These are phyloP conservation scores for Fusarium oligoseptatum DNA, from an alignment of 2,329 filamentous ascomycete species.

Conservation along the genomic window DNA sequence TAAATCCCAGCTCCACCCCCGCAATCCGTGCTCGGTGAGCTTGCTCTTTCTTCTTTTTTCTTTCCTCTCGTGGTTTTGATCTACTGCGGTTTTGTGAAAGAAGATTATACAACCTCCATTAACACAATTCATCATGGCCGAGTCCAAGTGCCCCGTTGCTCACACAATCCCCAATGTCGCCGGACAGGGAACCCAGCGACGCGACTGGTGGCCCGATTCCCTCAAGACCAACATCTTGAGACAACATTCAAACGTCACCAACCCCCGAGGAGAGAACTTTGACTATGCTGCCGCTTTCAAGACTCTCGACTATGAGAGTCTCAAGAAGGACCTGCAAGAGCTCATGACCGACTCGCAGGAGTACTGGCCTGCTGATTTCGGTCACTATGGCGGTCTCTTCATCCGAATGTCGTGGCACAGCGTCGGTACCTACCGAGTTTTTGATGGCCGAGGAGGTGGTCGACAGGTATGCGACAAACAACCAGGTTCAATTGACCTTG, in stretches of 20 bases:
- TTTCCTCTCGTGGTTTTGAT: slow-evolving; percentile 21
- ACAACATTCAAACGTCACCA: slow-evolving; percentile 28
- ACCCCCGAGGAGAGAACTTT: slow-evolving; percentile 34
- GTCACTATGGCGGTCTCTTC: slow-evolving; percentile 85
- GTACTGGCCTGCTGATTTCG: slow-evolving; percentile 86
- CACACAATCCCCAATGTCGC: slow-evolving; percentile 32
- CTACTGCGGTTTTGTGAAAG: slow-evolving; percentile 9
- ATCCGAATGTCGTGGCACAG: slow-evolving; percentile 87
- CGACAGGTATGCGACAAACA: slow-evolving; percentile 60
- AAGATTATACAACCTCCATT: background rate
- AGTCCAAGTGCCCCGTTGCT: slow-evolving; percentile 31
- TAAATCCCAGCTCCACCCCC: slow-evolving; percentile 37
- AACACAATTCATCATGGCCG: slow-evolving; percentile 23
- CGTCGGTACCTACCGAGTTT: slow-evolving; percentile 81
- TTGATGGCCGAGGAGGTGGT: slow-evolving; percentile 80
- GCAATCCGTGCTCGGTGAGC: slow-evolving; percentile 36
- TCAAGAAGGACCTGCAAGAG: slow-evolving; percentile 79
- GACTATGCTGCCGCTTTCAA: slow-evolving; percentile 35
- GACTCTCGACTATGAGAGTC: slow-evolving; percentile 55
- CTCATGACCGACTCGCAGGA: slow-evolving; percentile 85
- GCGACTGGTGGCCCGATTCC: slow-evolving; percentile 35
- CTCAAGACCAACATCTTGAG: slow-evolving; percentile 39
- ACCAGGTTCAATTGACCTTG: background rate
- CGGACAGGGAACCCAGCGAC: slow-evolving; percentile 29
- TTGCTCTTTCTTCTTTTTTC: slow-evolving; percentile 10